Evolutionary conservation across 2,329 filamentous ascomycete genomes (phyloP).

Genomic region (Apiospora pterosperma): DNA sequence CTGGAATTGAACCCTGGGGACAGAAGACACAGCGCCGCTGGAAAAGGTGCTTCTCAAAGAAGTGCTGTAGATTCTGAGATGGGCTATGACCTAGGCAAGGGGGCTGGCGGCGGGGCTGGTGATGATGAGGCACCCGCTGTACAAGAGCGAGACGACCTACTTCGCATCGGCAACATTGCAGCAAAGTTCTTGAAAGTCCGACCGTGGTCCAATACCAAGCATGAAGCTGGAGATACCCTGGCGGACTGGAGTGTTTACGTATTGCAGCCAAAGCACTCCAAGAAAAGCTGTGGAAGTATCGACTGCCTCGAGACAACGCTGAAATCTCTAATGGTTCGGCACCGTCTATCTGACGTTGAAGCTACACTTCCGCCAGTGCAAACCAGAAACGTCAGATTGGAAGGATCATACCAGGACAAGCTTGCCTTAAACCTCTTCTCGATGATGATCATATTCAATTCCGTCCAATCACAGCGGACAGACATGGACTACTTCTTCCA

Average conservation of each 20-base stretch:
- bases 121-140: constrained; percentile 26
- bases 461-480: constrained; percentile 79
- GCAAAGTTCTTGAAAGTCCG: constrained; percentile 70
- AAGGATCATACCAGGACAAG: constrained; percentile 82
- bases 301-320: constrained; percentile 66
- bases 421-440: constrained; percentile 81
- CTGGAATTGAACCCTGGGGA: constrained; percentile 8
- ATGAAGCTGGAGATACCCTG: constrained; percentile 50
- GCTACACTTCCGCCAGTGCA: constrained; percentile 67
- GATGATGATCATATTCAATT: constrained; percentile 80
- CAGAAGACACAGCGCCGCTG: background rate
- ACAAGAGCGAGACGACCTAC: constrained; percentile 59
- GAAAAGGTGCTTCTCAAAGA: constrained; percentile 11
- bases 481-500: constrained; percentile 91
- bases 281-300: constrained; percentile 52
- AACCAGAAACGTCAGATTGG: constrained; percentile 68
- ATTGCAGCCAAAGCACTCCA: constrained; percentile 51
- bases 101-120: constrained; percentile 17
- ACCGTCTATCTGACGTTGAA: constrained; percentile 68
- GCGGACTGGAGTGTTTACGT: constrained; percentile 75
- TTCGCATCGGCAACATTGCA: constrained; percentile 64
- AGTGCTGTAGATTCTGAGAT: background rate
- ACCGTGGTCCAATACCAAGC: constrained; percentile 68
- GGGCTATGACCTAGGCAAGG: background rate
- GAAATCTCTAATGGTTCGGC: constrained; percentile 79